Conservation (phyloP, 2,329 filamentous ascomycete species). For the Atkinsonella hypoxylon region DNA sequence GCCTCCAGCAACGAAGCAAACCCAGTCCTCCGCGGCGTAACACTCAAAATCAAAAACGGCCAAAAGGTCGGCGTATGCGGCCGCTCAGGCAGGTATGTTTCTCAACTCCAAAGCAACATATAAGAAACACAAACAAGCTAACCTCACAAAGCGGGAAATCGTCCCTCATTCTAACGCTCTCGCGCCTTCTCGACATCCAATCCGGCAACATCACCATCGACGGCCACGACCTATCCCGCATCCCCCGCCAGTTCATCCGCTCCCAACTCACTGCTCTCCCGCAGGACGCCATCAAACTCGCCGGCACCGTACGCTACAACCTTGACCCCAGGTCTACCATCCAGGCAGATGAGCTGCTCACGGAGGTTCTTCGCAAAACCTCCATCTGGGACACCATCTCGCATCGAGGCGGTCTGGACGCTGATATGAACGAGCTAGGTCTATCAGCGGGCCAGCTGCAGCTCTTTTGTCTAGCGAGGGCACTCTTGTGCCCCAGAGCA, state of each 20-base stretch:
- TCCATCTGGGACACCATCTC: conserved; percentile 28
- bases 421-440: conserved; percentile 18
- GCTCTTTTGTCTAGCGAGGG: conserved; percentile 35
- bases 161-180: conserved; percentile 32
- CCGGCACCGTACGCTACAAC: conserved; percentile 34
- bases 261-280: conserved; percentile 31
- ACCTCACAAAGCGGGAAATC: conserved; percentile 43
- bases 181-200: conserved; percentile 34
- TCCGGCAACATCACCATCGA: conserved; percentile 29
- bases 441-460: conserved; percentile 34
- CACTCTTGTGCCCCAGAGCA: conserved; percentile 21
- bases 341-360: conserved; percentile 25
- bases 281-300: conserved; percentile 35
- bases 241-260: conserved; percentile 31
- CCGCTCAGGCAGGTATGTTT: conserved; percentile 27
- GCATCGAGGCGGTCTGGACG: conserved; percentile 24
- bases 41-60: conserved; percentile 19
- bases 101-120: too few species aligned
- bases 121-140: conserved; percentile 10
- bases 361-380: conserved; percentile 30
- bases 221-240: conserved; percentile 25
- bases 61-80: conserved; percentile 39
- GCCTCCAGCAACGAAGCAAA: conserved; percentile 8
- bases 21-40: conserved; percentile 9
- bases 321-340: conserved; percentile 27